A percentile compares a stretch with the other conserved stretches of the same genome.
phyloP scores from a whole-genome alignment of 495 filamentous ascomycete genomes.

The Trichoderma gamsii region DNA sequence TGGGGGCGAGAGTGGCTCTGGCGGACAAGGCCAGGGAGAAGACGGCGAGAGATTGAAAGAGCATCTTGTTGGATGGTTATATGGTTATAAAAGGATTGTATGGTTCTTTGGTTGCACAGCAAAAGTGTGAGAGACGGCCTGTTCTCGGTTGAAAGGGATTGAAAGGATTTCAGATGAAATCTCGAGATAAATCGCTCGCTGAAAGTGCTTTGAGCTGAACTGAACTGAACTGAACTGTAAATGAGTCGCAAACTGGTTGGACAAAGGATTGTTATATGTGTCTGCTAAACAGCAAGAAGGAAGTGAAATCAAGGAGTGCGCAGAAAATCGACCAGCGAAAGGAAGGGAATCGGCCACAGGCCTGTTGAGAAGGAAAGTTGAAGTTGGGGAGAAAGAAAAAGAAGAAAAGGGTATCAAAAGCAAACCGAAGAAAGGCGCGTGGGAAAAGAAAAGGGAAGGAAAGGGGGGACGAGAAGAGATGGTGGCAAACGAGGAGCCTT shows the following conservation, averaged over 20 bases:
- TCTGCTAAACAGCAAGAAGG: neutral
- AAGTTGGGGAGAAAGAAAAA: neutral
- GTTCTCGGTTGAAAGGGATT: neutral
- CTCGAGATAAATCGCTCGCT: neutral
- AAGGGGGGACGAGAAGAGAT: no score
- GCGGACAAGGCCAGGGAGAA: conserved; percentile 23
- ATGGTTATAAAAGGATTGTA: neutral
- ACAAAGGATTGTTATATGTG: conserved; percentile 3
- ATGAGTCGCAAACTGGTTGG: neutral
- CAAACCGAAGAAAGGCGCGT: neutral
- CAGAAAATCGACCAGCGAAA: conserved; percentile 12
- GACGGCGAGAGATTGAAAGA: conserved; percentile 23
- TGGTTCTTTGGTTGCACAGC: neutral
- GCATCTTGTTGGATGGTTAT: conserved; percentile 23
- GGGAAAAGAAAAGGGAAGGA: neutral
- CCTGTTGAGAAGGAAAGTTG: conserved; percentile 6
- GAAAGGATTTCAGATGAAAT: neutral
- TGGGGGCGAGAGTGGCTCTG: conserved; percentile 26
- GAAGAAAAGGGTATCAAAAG: conserved; percentile 8
- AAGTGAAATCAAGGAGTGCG: neutral
- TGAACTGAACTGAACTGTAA: neutral
- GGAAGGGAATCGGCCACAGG: conserved; percentile 10
- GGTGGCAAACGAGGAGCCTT: neutral
- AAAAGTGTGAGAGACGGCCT: neutral
- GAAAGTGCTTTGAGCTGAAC: neutral